Base-by-base conservation (phyloP, 2,329 filamentous ascomycete genomes). In the Diplodia intermedia region DNA sequence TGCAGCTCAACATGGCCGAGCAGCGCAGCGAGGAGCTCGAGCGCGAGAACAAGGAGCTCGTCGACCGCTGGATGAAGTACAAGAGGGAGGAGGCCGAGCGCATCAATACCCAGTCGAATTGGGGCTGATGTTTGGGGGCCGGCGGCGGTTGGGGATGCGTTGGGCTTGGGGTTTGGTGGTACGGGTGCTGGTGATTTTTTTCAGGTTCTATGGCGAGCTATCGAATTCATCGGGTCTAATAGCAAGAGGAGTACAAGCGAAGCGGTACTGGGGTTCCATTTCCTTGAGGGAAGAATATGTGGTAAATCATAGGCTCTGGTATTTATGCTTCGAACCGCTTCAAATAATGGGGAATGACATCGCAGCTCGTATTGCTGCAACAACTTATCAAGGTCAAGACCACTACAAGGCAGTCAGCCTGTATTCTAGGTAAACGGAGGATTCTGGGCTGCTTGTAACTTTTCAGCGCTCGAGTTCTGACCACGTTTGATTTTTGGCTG, bases 11-110 rank as follows among this genome's bases (percentile, higher is more conserved):
- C 72, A 88, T 97, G 83, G 89, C 90, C 3, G 93, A 96, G 77
- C 87, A 94, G 77, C 88, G 89, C 75, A 85, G 86, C 33, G 88
- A 90, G 76, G 89, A 88, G 78, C 82, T 97, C 70, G 87, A 89
- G 76, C 86, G 85, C 69, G 95, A 98, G 78, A 98, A 98, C 76
- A 89, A 92, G 75, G 91, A 97, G 72, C 84, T 99, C 67, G 89
- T 97, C 65, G 90, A 93, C 77, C 86, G 95, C 66, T 98, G 94
- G 93, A 94, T 98, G 91, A 89, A 88, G 75, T 86, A 90, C 71
- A 95, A 95, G 86, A 90, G 89, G 4, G 86, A 90, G 76, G 94
- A 97, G 81, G 94, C 92, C 12, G 91, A 95, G 67, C 89, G 88
- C 70, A 94, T 97, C 90, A 98, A 98, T 38, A 54, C 60, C 14